Evolutionary conservation across 768 basidiomycete species (phyloP).

Genomic region (Xanthoconium stramineum): DNA sequence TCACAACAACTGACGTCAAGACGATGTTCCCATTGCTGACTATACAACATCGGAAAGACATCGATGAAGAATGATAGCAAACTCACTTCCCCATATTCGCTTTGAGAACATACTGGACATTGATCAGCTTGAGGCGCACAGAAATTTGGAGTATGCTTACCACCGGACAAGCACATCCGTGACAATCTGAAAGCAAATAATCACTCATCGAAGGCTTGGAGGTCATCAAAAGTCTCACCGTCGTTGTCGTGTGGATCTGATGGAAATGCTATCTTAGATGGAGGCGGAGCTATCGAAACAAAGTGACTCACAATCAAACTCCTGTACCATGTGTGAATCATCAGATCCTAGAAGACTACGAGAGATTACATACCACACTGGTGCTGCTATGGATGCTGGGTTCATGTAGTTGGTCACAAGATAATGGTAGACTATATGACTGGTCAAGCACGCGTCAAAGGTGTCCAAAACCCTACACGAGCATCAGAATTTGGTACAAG

Average conservation of each 20-base stretch:
- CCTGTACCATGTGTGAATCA: constrained; percentile 30
- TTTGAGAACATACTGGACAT: constrained; percentile 43
- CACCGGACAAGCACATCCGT: constrained; percentile 49
- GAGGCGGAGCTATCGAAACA: not conserved
- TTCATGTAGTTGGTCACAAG: constrained; percentile 54
- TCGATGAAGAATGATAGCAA: not conserved
- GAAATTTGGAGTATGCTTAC: constrained; percentile 14
- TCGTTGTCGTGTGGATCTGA: constrained; percentile 53
- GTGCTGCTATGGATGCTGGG: constrained; percentile 38
- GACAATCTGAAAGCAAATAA: constrained; percentile 36
- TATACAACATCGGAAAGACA: constrained; percentile 28
- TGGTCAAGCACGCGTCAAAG: constrained; percentile 49
- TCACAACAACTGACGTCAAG: constrained; percentile 46
- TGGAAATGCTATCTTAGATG: not conserved
- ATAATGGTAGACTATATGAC: constrained; percentile 58
- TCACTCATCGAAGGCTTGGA: not conserved
- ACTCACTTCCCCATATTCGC: constrained; percentile 50
- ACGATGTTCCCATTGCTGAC: constrained; percentile 42
- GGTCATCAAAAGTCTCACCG: constrained; percentile 36
- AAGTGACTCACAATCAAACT: constrained; percentile 45
- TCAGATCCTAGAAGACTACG: not conserved
- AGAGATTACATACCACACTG: constrained; percentile 42
- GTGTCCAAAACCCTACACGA: constrained; percentile 45
- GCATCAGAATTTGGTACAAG: not conserved
- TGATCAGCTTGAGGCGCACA: not conserved